Conservation (phyloP, 768 basidiomycete species). For the Chalciporus pseudorubinellus region DNA sequence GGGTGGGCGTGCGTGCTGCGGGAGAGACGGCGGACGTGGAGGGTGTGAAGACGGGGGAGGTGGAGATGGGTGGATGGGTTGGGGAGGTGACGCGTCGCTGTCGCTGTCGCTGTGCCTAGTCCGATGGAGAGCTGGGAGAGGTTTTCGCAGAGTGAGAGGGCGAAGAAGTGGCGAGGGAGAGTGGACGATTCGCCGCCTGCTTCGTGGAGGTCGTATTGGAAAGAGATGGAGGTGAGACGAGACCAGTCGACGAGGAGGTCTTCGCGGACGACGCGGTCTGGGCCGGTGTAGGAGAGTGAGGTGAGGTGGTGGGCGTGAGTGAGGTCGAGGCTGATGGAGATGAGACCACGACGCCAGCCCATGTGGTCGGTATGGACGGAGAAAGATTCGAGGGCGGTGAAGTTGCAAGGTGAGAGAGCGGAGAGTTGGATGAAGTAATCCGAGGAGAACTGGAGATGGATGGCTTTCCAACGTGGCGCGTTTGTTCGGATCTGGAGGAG, state of each 20-base stretch:
- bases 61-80: conserved; percentile 6
- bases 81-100: conserved; percentile 9
- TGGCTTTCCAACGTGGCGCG: conserved; percentile 24
- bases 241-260: conserved; percentile 23
- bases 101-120: conserved; percentile 14
- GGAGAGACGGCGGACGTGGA: conserved; percentile 23
- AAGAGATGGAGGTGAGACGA: conserved; percentile 23
- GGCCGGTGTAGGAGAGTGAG: conserved; percentile 25
- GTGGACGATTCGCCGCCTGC: conserved; percentile 24
- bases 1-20: conserved; percentile 15
- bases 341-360: conserved; percentile 24
- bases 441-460: conserved; percentile 27
- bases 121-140: conserved; percentile 25
- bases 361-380: conserved; percentile 27
- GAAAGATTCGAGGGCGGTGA: conserved; percentile 22
- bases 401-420: conserved; percentile 18
- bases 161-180: conserved; percentile 19
- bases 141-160: conserved; percentile 14
- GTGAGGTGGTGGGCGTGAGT: conserved; percentile 14
- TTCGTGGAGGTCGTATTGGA: conserved; percentile 26
- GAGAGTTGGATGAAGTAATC: conserved; percentile 23
- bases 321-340: conserved; percentile 23
- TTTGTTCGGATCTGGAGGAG: conserved; percentile 17
- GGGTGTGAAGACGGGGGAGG: conserved; percentile 19
- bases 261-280: conserved; percentile 21